phyloP scores from a whole-genome alignment of 2,329 filamentous ascomycete species.

The Gnomoniopsis sp. region DNA sequence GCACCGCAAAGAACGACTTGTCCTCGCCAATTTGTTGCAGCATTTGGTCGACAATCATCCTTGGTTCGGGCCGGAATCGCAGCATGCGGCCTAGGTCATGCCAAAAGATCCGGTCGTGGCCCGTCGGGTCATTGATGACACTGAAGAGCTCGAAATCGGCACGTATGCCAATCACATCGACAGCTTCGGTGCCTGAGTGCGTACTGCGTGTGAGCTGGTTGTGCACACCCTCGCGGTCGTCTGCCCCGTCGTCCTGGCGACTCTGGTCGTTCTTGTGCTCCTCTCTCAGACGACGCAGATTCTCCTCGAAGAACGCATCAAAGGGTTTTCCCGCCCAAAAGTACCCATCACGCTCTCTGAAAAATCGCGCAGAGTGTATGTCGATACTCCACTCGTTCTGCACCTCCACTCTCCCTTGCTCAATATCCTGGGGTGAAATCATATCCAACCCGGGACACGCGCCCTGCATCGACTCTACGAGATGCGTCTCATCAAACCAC shows the following conservation, averaged over 20 bases:
- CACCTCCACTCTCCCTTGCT: constrained; percentile 17
- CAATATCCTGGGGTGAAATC: constrained; percentile 25
- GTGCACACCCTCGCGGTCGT: background rate
- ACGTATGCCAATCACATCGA: constrained; percentile 27
- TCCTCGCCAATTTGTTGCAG: constrained; percentile 21
- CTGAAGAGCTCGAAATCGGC: constrained; percentile 30
- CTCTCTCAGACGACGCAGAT: constrained; percentile 16
- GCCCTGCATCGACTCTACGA: constrained; percentile 22
- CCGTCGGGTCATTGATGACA: constrained; percentile 32
- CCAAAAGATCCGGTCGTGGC: constrained; percentile 30
- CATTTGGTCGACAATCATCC: constrained; percentile 23
- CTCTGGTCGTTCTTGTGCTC: background rate
- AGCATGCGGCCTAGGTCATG: constrained; percentile 29
- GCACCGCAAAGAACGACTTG: constrained; percentile 29
- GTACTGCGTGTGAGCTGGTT: background rate
- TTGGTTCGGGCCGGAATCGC: constrained; percentile 26
- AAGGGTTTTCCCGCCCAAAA: constrained; percentile 31
- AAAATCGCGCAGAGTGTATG: constrained; percentile 23
- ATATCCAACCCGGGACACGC: constrained; percentile 32
- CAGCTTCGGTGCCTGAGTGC: constrained; percentile 13
- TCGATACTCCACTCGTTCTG: constrained; percentile 24
- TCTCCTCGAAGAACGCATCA: constrained; percentile 24
- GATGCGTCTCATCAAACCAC: constrained; percentile 31
- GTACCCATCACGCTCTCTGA: constrained; percentile 24
- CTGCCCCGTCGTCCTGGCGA: background rate